Percentiles rank a stretch among this genome's conserved stretches.
Evolutionary conservation across 257 asterid species (phyloP).

Genomic region (Asclepias syriaca): DNA sequence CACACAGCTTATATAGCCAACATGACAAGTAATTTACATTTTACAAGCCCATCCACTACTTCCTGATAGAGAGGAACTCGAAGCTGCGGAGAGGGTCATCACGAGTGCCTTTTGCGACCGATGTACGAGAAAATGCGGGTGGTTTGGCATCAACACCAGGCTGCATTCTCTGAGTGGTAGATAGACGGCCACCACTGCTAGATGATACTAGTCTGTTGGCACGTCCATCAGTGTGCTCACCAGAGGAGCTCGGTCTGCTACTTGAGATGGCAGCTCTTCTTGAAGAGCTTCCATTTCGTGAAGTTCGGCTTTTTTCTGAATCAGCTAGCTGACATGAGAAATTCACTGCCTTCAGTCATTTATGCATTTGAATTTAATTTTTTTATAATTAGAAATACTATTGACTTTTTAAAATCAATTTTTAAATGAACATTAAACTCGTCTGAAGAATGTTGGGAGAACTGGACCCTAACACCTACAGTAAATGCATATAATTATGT

Average conservation of each 20-base stretch:
- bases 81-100: conserved; percentile 90
- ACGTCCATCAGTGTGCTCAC: conserved; percentile 36
- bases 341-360: conserved; percentile 1
- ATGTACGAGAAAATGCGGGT: conserved; percentile 50
- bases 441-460: no score
- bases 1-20: conserved; percentile 16
- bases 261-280: conserved; percentile 62
- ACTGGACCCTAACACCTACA: neutral
- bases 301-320: conserved; percentile 55
- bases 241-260: conserved; percentile 46
- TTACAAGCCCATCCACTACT: conserved; percentile 21
- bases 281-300: conserved; percentile 65
- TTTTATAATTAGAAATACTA: no score
- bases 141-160: conserved; percentile 47
- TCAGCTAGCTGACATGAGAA: conserved; percentile 52
- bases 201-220: conserved; percentile 32
- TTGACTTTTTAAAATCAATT: no score
- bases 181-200: conserved; percentile 31
- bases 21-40: conserved; percentile 25
- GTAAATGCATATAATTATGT: neutral
- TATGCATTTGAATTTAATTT: no score
- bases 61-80: conserved; percentile 64
- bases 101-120: conserved; percentile 47
- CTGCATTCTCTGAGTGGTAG: conserved; percentile 59
- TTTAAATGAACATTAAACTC: no score